These are phyloP conservation scores for Magnusiomyces sp. DNA, from an alignment of 1,139 yeast species.

Conservation along the genomic window DNA sequence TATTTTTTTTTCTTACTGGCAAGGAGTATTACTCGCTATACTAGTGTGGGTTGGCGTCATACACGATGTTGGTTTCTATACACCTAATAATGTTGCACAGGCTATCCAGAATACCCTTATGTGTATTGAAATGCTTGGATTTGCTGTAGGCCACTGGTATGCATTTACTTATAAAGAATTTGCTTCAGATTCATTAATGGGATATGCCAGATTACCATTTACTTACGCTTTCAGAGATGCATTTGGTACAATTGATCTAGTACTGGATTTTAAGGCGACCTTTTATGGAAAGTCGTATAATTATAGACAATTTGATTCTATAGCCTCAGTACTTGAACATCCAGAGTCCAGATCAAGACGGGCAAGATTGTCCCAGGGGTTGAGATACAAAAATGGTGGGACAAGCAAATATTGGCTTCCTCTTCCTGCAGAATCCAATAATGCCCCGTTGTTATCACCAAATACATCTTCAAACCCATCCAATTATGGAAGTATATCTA, in stretches of 20 bases:
- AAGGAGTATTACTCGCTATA: slow-evolving; percentile 63
- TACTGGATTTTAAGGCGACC: slow-evolving; percentile 68
- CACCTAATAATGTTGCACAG: slow-evolving; percentile 34
- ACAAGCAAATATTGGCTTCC: slow-evolving; percentile 81
- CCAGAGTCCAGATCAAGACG: slow-evolving; percentile 58
- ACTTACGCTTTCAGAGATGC: slow-evolving; percentile 65
- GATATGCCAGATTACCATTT: slow-evolving; percentile 55
- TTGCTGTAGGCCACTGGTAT: slow-evolving; percentile 79
- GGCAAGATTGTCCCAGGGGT: slow-evolving; percentile 73
- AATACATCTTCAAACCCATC: neutral
- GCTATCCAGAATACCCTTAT: slow-evolving; percentile 71
- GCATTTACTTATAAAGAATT: slow-evolving; percentile 78
- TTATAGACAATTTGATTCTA: slow-evolving; percentile 66
- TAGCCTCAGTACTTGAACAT: slow-evolving; percentile 67
- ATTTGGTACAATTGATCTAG: slow-evolving; percentile 63
- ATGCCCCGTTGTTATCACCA: neutral
- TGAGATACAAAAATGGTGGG: slow-evolving; percentile 74
- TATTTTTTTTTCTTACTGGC: slow-evolving; percentile 97
- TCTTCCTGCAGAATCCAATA: slow-evolving; percentile 13
- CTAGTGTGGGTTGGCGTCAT: slow-evolving; percentile 50
- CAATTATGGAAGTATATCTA: neutral
- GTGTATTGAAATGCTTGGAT: slow-evolving; percentile 76
- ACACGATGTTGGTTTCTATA: slow-evolving; percentile 27
- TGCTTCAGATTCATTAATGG: slow-evolving; percentile 50
- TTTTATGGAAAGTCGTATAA: slow-evolving; percentile 72